phyloP scores from a whole-genome alignment of 768 basidiomycete genomes.

The Auriscalpium microsporum region DNA sequence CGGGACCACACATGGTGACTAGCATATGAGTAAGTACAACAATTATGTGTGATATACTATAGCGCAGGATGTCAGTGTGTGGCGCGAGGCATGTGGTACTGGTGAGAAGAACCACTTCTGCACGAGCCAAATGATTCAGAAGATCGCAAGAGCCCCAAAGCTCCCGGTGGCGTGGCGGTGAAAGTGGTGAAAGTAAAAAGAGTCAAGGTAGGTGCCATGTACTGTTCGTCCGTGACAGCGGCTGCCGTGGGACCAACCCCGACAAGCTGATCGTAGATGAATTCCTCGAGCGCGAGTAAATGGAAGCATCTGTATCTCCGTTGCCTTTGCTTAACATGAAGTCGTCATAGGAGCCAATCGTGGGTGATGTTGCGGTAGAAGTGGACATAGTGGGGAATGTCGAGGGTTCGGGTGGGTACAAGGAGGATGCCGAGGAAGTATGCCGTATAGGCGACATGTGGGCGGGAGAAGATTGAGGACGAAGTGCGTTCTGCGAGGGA shows the following conservation, averaged over 20 bases:
- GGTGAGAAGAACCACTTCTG: not conserved
- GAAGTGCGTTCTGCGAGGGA: constrained; percentile 8
- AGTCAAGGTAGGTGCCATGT: constrained; percentile 10
- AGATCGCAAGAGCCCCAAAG: too few species aligned
- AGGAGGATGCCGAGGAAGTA: constrained; percentile 14
- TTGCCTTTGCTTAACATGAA: constrained; percentile 1
- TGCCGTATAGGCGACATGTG: constrained; percentile 21
- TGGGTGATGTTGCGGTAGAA: constrained; percentile 10
- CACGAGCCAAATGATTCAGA: not conserved
- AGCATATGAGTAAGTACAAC: not conserved
- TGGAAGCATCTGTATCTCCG: constrained; percentile 11
- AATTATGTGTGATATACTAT: too few species aligned
- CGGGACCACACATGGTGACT: not conserved
- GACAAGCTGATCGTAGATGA: constrained; percentile 57
- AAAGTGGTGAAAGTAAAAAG: not conserved
- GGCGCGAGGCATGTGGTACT: too few species aligned
- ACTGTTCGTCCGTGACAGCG: constrained; percentile 30
- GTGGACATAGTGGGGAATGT: not conserved
- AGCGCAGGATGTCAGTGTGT: too few species aligned
- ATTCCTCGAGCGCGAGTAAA: constrained; percentile 57
- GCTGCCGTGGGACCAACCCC: constrained; percentile 40
- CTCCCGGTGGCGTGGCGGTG: too few species aligned
- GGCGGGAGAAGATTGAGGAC: constrained; percentile 7
- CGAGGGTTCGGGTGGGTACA: constrained; percentile 6
- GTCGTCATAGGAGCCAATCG: constrained; percentile 9